Percentiles rank a stretch among this genome's conserved stretches.
Conservation (phyloP, 2,329 filamentous ascomycete species). For the Didymella pomorum region DNA sequence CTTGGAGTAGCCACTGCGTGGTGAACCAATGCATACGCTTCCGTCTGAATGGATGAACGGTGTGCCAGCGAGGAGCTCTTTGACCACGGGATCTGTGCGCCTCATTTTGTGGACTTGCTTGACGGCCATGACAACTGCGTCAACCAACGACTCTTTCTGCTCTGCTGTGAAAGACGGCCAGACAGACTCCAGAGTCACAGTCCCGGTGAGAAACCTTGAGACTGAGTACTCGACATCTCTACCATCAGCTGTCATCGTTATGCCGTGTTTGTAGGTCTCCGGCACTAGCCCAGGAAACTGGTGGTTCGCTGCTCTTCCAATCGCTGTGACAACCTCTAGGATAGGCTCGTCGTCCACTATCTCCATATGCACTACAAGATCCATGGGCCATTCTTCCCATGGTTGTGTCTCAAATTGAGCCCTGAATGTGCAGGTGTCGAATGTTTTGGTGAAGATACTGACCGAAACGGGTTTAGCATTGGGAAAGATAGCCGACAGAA, state of each 20-base stretch:
- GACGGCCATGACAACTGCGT: slow-evolving; percentile 11
- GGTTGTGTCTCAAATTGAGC: slow-evolving; percentile 15
- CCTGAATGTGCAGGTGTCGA: slow-evolving; percentile 15
- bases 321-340: slow-evolving; percentile 13
- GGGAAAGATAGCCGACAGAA: slow-evolving; percentile 18
- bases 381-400: slow-evolving; percentile 15
- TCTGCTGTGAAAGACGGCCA: slow-evolving; percentile 4
- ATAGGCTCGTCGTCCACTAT: slow-evolving; percentile 9
- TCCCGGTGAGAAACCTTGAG: slow-evolving; percentile 14
- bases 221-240: slow-evolving; percentile 15
- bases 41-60: slow-evolving; percentile 11
- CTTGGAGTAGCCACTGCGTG: slow-evolving; percentile 11
- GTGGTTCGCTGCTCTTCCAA: slow-evolving; percentile 16
- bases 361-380: slow-evolving; percentile 12
- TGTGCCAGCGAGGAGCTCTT: slow-evolving; percentile 11
- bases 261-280: slow-evolving; percentile 11
- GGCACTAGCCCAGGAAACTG: slow-evolving; percentile 15
- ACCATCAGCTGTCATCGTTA: slow-evolving; percentile 13
- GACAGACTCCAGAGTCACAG: slow-evolving; percentile 11
- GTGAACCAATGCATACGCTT: slow-evolving; percentile 9
- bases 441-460: slow-evolving; percentile 13
- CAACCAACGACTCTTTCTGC: slow-evolving; percentile 14
- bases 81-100: slow-evolving; percentile 10
- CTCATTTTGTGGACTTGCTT: slow-evolving; percentile 12
- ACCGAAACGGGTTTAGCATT: slow-evolving; percentile 9